Base-by-base conservation (phyloP, 2,329 filamentous ascomycete genomes). In the Cadophora sp. region DNA sequence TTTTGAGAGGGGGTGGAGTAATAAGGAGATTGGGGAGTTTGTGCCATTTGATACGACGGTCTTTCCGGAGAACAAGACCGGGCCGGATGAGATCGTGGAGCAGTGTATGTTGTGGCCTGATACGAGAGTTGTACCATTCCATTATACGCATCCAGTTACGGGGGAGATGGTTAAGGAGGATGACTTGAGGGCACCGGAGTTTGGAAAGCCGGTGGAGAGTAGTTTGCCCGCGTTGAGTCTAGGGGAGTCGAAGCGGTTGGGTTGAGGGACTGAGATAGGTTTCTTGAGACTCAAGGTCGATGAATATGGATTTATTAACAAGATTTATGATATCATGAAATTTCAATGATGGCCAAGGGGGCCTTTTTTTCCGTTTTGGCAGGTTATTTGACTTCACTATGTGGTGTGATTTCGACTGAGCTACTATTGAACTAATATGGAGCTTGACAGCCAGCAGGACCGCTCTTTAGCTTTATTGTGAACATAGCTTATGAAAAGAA, bases 71-170 rank as follows among this genome's bases (percentile, higher is more conserved):
- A 84, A 86, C 67, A 81, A 82, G 7, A 67, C 79, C 11, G 85
- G 85, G 0, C 85, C 84, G 16, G 84, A 87, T 72, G 83, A 86
- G 79, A 76, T 86, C 24, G 79, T 85, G 8, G 83, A 85, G 67
- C 80, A 85, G 76, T 81, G 82, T 72, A 84, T 86, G 83, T 76
- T 87, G 69, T 87, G 85, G 85, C 85, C 85, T 0, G 85, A 87
- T 72, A 85, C 83, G 5, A 80, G 84, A 48, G 84, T 86, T 3
- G 80, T 86, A 40, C 84, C 84, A 0, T 86, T 86, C 76, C 84
- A 86, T 71, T 86, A 86, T 70, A 79, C 77, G 9, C 84, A 86
- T 73, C 84, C 84, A 0, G 79, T 85, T 16, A 86, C 84, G 11
- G 83, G 84, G 6, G 77, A 81, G 73, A 76, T 74, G 69, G 79